These are phyloP conservation scores for Camellia japonica DNA, from an alignment of 148 eudicot species.

Conservation along the genomic window DNA sequence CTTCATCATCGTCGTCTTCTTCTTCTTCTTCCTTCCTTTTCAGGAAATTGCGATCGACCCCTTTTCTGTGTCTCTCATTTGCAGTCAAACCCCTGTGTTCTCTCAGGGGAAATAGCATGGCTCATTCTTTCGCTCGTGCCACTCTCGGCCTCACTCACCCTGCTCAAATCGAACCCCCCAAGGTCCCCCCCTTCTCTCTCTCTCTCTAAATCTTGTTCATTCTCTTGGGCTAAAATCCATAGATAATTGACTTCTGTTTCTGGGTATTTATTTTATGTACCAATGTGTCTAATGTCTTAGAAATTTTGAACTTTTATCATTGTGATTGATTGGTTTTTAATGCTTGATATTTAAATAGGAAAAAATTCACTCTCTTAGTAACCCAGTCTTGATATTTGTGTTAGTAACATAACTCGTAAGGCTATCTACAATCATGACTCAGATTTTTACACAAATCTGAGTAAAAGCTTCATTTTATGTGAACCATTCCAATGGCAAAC, in stretches of 20 bases:
- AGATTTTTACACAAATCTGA: no score
- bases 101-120: constrained; percentile 42
- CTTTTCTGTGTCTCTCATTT: not conserved
- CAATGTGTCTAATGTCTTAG: not conserved
- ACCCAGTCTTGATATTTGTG: no score
- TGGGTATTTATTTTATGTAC: not conserved
- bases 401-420: no score
- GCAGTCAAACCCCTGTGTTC: not conserved
- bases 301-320: not conserved
- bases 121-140: constrained; percentile 44
- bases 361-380: no score
- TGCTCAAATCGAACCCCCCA: constrained; percentile 52
- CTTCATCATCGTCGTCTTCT: constrained; percentile 15
- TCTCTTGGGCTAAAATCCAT: no score
- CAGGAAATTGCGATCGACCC: not conserved
- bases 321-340: no score
- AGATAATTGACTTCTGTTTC: no score
- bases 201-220: not conserved
- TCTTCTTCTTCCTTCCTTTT: constrained; percentile 17
- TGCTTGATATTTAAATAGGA: no score
- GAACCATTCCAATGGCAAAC: no score
- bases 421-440: no score
- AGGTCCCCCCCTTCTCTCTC: constrained; percentile 37
- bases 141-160: constrained; percentile 84
- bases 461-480: no score